Evolutionary conservation across 352 stramenopile genomes (phyloP).

Genomic region (Phytophthora pisi): DNA sequence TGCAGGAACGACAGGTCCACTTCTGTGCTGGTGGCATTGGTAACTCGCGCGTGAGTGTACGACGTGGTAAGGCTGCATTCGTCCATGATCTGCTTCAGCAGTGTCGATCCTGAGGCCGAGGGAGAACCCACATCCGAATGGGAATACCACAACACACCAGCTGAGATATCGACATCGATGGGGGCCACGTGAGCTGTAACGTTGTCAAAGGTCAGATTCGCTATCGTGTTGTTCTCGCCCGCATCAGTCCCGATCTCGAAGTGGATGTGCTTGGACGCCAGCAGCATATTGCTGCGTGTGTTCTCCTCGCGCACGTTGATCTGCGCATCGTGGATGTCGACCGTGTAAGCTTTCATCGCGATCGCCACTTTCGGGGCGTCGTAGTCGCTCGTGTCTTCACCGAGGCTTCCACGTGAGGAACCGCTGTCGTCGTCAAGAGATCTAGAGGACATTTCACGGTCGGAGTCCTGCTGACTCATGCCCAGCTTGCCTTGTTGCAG

Average conservation of each 20-base stretch:
- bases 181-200: constrained; percentile 77
- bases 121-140: constrained; percentile 21
- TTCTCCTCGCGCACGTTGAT: constrained; percentile 81
- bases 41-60: constrained; percentile 57
- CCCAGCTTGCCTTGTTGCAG: constrained; percentile 81
- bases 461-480: constrained; percentile 19
- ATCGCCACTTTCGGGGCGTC: constrained; percentile 39
- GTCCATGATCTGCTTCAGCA: constrained; percentile 81
- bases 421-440: constrained; percentile 22
- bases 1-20: constrained; percentile 75
- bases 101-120: constrained; percentile 27
- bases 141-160: constrained; percentile 78
- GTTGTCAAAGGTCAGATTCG: constrained; percentile 64
- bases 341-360: constrained; percentile 71
- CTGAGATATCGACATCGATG: constrained; percentile 76
- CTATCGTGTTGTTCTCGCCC: constrained; percentile 49
- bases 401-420: constrained; percentile 8
- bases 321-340: constrained; percentile 78
- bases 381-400: constrained; percentile 24
- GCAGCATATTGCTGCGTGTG: constrained; percentile 67
- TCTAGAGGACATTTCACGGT: constrained; percentile 25
- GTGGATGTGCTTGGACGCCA: constrained; percentile 81
- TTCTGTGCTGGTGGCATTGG: constrained; percentile 53
- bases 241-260: constrained; percentile 71
- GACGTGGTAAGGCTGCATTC: constrained; percentile 70